phyloP scores from a whole-genome alignment of 768 basidiomycete species.

The Suillus hirtellus region DNA sequence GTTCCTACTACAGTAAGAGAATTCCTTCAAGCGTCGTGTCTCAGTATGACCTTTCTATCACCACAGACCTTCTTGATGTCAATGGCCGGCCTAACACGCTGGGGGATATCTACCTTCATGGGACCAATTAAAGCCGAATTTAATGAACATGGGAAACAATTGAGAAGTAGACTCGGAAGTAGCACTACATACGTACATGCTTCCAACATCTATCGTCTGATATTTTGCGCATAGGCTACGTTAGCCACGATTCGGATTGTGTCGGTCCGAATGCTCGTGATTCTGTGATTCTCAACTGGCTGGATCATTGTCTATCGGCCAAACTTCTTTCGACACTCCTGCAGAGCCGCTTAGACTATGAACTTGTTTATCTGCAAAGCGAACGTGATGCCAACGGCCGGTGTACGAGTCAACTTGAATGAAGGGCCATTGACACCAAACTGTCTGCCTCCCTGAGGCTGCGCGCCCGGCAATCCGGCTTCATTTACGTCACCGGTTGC shows the following conservation, averaged over 20 bases:
- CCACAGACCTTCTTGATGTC: conserved; percentile 42
- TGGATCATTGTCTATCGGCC: background rate
- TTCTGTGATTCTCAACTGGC: conserved; percentile 3
- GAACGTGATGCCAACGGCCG: background rate
- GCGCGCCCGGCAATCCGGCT: conserved; percentile 13
- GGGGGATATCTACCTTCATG: conserved; percentile 47
- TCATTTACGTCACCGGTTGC: conserved; percentile 17
- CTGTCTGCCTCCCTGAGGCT: background rate
- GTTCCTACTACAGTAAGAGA: conserved; percentile 43
- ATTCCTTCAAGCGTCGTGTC: background rate
- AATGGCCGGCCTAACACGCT: conserved; percentile 47
- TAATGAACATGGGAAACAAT: background rate
- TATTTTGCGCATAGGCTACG: too few species aligned
- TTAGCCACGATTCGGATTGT: background rate
- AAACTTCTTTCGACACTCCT: conserved; percentile 1
- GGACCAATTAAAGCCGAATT: background rate
- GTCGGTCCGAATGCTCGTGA: conserved; percentile 5
- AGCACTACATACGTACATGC: background rate
- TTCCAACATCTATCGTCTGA: background rate
- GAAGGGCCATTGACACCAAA: background rate
- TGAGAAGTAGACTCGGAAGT: background rate
- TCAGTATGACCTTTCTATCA: background rate
- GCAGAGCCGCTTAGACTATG: background rate
- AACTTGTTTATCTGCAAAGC: background rate
- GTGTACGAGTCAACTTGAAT: background rate